Evolutionary conservation across 441 rosid genomes (phyloP).

Genomic region (Eutrema salsugineum): DNA sequence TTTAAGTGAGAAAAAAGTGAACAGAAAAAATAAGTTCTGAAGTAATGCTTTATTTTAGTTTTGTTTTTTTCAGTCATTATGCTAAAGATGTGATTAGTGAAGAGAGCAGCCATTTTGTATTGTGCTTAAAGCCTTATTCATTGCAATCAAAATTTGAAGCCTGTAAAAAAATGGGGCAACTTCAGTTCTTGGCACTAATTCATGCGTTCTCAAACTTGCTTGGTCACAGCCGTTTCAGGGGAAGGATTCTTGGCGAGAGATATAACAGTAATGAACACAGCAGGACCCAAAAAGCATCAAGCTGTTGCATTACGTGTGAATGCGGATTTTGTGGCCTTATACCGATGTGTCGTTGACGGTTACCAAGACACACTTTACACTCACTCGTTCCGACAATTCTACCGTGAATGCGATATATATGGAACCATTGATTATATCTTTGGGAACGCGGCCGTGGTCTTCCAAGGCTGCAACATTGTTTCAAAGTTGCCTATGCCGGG

Average conservation of each 20-base stretch:
- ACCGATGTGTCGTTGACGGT: constrained; percentile 51
- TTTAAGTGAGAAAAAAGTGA: neutral
- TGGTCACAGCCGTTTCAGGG: constrained; percentile 65
- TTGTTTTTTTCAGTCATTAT: too few relatives aligned
- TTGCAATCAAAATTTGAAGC: neutral
- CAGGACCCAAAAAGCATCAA: constrained; percentile 74
- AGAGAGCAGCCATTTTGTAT: neutral
- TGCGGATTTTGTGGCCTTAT: constrained; percentile 72
- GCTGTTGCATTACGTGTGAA: constrained; percentile 76
- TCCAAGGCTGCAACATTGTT: constrained; percentile 66
- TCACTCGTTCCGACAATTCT: constrained; percentile 85
- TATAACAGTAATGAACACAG: constrained; percentile 60
- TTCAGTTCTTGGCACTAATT: neutral
- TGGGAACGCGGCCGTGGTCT: constrained; percentile 76
- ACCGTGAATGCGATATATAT: constrained; percentile 70
- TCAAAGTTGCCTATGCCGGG: constrained; percentile 63
- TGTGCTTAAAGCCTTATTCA: neutral
- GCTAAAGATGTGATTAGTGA: neutral
- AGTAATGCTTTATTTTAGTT: too few relatives aligned
- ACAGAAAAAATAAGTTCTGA: neutral
- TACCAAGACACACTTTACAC: constrained; percentile 73
- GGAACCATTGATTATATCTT: constrained; percentile 84
- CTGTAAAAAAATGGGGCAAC: neutral
- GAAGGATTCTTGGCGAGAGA: constrained; percentile 85
- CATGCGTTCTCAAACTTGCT: neutral